Percentiles rank a stretch among this genome's conserved stretches.
Evolutionary conservation across 1,284 basidiomycete species (phyloP).

Genomic region (Singerocomus inundabilis): DNA sequence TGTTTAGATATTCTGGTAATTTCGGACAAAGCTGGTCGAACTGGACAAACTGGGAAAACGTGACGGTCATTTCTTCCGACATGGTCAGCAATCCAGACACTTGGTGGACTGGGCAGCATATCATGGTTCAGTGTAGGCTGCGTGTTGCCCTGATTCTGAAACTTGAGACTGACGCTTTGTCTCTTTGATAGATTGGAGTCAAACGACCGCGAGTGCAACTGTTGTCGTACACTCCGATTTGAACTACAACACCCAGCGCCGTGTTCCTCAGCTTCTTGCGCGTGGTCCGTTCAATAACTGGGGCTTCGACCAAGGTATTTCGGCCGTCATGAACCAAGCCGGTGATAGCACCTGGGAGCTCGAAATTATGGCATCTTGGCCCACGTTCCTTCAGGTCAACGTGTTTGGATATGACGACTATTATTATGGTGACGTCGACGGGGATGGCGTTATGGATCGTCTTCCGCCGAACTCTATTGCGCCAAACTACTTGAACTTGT

Average conservation of each 20-base stretch:
- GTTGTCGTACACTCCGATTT: conserved; percentile 78
- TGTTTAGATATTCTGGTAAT: conserved; percentile 81
- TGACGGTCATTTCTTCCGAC: conserved; percentile 59
- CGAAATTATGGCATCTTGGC: conserved; percentile 86
- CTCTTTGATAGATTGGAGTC: conserved; percentile 65
- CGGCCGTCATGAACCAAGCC: conserved; percentile 62
- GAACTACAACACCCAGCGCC: conserved; percentile 60
- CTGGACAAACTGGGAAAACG: conserved; percentile 76
- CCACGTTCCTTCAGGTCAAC: conserved; percentile 83
- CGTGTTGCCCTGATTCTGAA: not conserved
- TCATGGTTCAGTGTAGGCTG: conserved; percentile 80
- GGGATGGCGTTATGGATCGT: conserved; percentile 84
- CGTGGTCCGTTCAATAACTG: conserved; percentile 88
- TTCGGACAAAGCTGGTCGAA: conserved; percentile 83
- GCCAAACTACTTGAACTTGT: conserved; percentile 87
- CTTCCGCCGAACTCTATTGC: conserved; percentile 84
- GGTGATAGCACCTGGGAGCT: conserved; percentile 70
- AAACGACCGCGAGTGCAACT: conserved; percentile 57
- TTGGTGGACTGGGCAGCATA: conserved; percentile 83
- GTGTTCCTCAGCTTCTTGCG: conserved; percentile 81
- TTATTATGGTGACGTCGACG: conserved; percentile 88
- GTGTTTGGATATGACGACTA: conserved; percentile 86
- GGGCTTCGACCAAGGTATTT: conserved; percentile 84
- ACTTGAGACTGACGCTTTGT: conserved; percentile 2
- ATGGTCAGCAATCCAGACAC: conserved; percentile 53